These are phyloP conservation scores for Chaetomiaceae sp. DNA, from an alignment of 2,329 filamentous ascomycete genomes.

Conservation along the genomic window DNA sequence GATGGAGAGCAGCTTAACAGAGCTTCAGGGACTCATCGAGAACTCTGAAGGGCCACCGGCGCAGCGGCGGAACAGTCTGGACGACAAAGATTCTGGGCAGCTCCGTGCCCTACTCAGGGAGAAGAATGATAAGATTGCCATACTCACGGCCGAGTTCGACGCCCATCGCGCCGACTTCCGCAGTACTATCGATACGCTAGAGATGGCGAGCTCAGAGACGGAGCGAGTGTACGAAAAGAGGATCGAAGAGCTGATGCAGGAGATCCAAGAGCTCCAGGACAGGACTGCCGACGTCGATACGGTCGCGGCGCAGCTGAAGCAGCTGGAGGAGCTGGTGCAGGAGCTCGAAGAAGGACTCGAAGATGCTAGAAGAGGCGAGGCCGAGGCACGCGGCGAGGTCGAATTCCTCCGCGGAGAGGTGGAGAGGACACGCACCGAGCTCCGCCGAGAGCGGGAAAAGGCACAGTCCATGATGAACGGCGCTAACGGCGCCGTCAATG, in stretches of 20 bases:
- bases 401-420: slow-evolving; percentile 94
- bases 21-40: slow-evolving; percentile 67
- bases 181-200: slow-evolving; percentile 92
- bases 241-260: slow-evolving; percentile 78
- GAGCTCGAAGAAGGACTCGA: slow-evolving; percentile 96
- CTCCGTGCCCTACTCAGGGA: slow-evolving; percentile 80
- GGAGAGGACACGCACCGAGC: slow-evolving; percentile 80
- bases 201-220: slow-evolving; percentile 92
- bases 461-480: slow-evolving; percentile 57
- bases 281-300: slow-evolving; percentile 84
- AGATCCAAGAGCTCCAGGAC: slow-evolving; percentile 77
- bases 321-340: slow-evolving; percentile 91
- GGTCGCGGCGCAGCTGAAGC: slow-evolving; percentile 86
- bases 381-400: slow-evolving; percentile 90
- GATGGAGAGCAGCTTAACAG: slow-evolving; percentile 84
- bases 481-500: slow-evolving; percentile 29
- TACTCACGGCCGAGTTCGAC: slow-evolving; percentile 92
- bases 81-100: slow-evolving; percentile 69
- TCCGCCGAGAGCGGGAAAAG: slow-evolving; percentile 84
- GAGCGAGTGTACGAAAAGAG: slow-evolving; percentile 93
- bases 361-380: slow-evolving; percentile 88
- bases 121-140: slow-evolving; percentile 94
- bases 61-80: slow-evolving; percentile 43
- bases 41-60: slow-evolving; percentile 40
- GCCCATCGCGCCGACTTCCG: slow-evolving; percentile 91